Base-by-base conservation (phyloP, 805 yeast genomes). In the Candida piceae region DNA sequence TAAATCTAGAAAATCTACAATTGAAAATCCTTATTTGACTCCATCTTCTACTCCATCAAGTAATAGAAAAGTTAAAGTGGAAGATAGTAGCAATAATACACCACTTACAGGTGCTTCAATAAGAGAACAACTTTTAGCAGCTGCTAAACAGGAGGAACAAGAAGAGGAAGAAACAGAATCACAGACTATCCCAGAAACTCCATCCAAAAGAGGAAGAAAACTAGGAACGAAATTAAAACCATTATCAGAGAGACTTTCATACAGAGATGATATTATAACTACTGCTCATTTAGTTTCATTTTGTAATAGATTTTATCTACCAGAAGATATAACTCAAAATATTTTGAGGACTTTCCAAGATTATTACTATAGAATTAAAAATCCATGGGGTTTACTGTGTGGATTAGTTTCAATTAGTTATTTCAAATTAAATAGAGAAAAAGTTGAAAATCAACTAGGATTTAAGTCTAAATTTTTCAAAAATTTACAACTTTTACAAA, bases 331-430 rank as follows among this genome's bases (percentile, higher is more conserved):
- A 2, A 75, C 85, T 0, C 62, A 65, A 18, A 58, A 63, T 24
- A 64, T 83, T 31, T 41, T 80, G 8, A 69, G 67, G 28, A 70
- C 78, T 1, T 81, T 70, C 45, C 58, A 67, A 27, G 56, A 64
- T 4, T 74, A 76, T 49, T 66, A 70, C 32, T 67, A 69, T 30
- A 74, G 76, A 44, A 70, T 80, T 27, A 71, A 71, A 24, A 76
- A 73, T 40, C 80, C 79, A 27, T 82, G 88, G 87, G 76, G 78
- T 7, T 55, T 83, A 16, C 73, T 82, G 3, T 78, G 84, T 53
- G 89, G 89, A 0, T 52, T 83, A 43, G 67, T 81, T 1, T 64
- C 80, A 24, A 71, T 80, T 15, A 78, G 80, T 11, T 77, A 76
- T 38, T 61, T 67, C 15, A 64, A 78, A 12, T 65, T 81, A 22